Conservation (phyloP, 2,329 filamentous ascomycete species). For the Fusarium protoensiforme region DNA sequence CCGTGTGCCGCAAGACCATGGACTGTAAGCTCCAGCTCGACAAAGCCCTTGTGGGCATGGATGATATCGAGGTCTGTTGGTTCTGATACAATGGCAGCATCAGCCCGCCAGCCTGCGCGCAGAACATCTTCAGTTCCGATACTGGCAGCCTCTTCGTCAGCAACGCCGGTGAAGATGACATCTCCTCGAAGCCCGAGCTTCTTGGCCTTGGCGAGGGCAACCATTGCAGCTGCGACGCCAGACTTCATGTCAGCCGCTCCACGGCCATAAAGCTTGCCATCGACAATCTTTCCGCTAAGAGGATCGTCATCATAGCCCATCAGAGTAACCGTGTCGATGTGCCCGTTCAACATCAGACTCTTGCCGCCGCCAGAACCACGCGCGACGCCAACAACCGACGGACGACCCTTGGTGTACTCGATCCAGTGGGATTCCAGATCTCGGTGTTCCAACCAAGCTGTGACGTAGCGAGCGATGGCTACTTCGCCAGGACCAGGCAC, state of each 20-base stretch:
- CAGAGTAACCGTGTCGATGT: slow-evolving; percentile 63
- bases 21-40: slow-evolving; percentile 56
- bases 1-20: slow-evolving; percentile 56
- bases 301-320: slow-evolving; percentile 59
- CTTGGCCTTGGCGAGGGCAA: slow-evolving; percentile 53
- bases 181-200: slow-evolving; percentile 56
- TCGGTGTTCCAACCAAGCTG: slow-evolving; percentile 62
- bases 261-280: slow-evolving; percentile 57
- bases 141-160: slow-evolving; percentile 63
- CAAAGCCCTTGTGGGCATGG: slow-evolving; percentile 63
- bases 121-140: slow-evolving; percentile 63
- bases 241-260: slow-evolving; percentile 64
- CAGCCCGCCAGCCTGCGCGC: slow-evolving; percentile 62
- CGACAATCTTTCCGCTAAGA: slow-evolving; percentile 53
- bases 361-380: slow-evolving; percentile 59
- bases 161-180: slow-evolving; percentile 63
- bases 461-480: slow-evolving; percentile 58
- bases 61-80: slow-evolving; percentile 56
- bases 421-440: slow-evolving; percentile 62
- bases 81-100: slow-evolving; percentile 62
- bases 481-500: slow-evolving; percentile 58
- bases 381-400: slow-evolving; percentile 61
- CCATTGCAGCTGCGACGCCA: slow-evolving; percentile 59
- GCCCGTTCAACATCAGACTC: slow-evolving; percentile 63
- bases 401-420: slow-evolving; percentile 57